These are phyloP conservation scores for Globisporangium nunn DNA, from an alignment of 352 stramenopile species.

Conservation along the genomic window DNA sequence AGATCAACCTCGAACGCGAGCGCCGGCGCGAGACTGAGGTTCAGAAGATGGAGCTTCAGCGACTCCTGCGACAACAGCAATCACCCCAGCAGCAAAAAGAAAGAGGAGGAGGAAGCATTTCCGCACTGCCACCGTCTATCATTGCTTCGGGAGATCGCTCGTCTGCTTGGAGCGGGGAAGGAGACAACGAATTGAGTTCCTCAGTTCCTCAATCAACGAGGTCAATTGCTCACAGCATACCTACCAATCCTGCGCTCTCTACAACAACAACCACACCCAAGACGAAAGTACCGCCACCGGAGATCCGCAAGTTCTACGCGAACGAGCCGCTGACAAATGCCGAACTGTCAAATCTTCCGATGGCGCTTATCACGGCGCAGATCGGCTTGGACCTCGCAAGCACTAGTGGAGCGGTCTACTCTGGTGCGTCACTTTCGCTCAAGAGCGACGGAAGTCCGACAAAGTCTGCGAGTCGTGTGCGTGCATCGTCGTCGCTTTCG, in stretches of 20 bases:
- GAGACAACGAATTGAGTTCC: neutral
- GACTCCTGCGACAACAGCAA: conserved; percentile 26
- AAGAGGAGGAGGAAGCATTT: neutral
- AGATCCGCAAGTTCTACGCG: conserved; percentile 59
- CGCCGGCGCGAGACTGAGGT: conserved; percentile 47
- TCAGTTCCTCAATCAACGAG: too few species aligned
- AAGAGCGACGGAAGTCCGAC: conserved; percentile 1
- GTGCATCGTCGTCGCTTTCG: neutral
- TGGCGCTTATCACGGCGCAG: conserved; percentile 68
- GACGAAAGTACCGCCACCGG: conserved; percentile 2
- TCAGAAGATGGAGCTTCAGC: conserved; percentile 54
- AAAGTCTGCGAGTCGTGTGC: neutral
- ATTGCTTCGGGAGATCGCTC: conserved; percentile 4
- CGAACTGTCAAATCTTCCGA: conserved; percentile 57
- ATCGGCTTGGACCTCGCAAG: conserved; percentile 49
- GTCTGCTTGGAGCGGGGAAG: neutral
- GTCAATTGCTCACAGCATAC: too few species aligned
- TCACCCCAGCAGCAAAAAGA: too few species aligned
- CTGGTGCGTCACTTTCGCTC: neutral
- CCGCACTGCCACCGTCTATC: neutral
- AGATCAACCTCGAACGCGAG: conserved; percentile 57
- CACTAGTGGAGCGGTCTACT: neutral
- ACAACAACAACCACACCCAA: conserved; percentile 11
- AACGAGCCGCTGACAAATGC: conserved; percentile 59
- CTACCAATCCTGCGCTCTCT: neutral